phyloP scores from a whole-genome alignment of 768 basidiomycete species.

The Cyclocybe cylindracea region DNA sequence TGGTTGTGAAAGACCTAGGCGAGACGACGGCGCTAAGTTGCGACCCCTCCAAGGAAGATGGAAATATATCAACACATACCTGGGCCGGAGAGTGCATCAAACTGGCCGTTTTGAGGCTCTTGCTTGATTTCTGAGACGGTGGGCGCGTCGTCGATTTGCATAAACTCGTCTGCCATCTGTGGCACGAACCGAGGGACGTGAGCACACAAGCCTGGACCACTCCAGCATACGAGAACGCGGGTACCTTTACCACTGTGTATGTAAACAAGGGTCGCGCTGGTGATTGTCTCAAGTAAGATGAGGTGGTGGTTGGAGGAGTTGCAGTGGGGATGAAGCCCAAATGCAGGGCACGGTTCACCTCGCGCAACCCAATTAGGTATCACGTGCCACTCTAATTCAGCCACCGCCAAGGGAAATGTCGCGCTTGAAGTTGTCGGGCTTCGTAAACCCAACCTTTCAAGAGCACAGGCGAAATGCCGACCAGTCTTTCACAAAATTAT shows the following conservation, averaged over 20 bases:
- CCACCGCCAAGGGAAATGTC: too few species aligned
- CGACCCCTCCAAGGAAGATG: background rate
- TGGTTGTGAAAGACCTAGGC: conserved; percentile 10
- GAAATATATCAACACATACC: conserved; percentile 7
- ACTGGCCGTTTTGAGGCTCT: conserved; percentile 4
- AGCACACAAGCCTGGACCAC: background rate
- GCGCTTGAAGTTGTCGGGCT: too few species aligned
- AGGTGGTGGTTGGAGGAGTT: conserved; percentile 8
- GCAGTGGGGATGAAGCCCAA: conserved; percentile 12
- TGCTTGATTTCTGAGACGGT: conserved; percentile 8
- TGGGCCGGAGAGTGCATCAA: conserved; percentile 9
- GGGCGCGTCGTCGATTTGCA: conserved; percentile 42
- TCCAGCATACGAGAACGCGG: too few species aligned
- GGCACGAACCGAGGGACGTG: conserved; percentile 1
- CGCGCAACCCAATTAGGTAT: conserved; percentile 29
- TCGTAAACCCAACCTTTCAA: too few species aligned
- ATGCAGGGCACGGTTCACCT: conserved; percentile 21
- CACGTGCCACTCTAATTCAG: conserved; percentile 21
- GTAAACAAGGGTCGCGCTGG: background rate
- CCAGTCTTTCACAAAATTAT: too few species aligned
- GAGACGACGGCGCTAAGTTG: background rate
- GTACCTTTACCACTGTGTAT: too few species aligned
- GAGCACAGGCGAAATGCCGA: too few species aligned
- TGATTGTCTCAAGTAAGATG: background rate
- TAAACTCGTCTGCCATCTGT: conserved; percentile 40